These are phyloP conservation scores for Sinapis alba DNA, from an alignment of 441 rosid genomes.

Conservation along the genomic window DNA sequence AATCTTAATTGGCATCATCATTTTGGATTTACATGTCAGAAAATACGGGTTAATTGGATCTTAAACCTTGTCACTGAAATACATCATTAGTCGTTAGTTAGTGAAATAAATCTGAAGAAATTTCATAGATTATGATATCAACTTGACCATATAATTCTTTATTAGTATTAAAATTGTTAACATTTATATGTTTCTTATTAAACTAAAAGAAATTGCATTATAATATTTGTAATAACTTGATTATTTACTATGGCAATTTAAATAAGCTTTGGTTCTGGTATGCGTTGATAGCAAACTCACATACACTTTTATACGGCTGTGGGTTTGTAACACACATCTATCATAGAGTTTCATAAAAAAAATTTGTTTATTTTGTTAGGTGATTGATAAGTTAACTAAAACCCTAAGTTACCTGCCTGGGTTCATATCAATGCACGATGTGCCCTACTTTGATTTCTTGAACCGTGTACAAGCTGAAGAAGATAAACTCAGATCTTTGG, in stretches of 20 bases:
- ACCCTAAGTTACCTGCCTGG: constrained; percentile 56
- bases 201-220: neutral
- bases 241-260: too few relatives aligned
- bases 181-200: neutral
- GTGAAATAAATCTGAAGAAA: neutral
- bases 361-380: constrained; percentile 44
- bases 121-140: neutral
- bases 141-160: neutral
- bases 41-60: neutral
- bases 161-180: neutral
- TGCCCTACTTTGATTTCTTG: constrained; percentile 69
- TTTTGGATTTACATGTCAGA: neutral
- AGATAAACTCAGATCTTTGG: constrained; percentile 67
- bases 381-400: constrained; percentile 42
- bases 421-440: constrained; percentile 62
- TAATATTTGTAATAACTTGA: neutral
- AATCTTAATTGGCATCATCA: constrained; percentile 21
- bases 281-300: neutral
- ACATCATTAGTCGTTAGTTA: neutral
- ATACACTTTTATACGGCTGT: neutral
- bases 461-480: constrained; percentile 81
- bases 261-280: neutral
- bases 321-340: neutral
- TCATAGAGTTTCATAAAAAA: too few relatives aligned
- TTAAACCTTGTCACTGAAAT: neutral